Evolutionary conservation across 1,139 yeast genomes (phyloP), one percentile per base, ranked within the genome.

Genomic region (Lodderomyces oxycetoniae): DNA sequence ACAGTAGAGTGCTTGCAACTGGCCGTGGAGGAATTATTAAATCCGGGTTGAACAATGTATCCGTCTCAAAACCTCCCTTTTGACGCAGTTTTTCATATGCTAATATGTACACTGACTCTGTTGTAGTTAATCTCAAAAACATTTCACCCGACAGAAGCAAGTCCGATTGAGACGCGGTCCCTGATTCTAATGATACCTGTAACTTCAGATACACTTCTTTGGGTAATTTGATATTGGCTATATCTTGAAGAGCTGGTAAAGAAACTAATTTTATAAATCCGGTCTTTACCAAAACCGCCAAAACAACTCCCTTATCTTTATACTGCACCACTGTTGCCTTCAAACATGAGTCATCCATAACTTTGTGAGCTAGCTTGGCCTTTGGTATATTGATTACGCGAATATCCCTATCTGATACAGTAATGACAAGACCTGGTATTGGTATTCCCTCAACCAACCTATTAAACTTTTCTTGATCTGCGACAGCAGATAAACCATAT

Each of bases 21-120:
- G 98, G 98, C 31, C 97, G 70, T 16, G 78, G 76, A 1, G 96
- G 95, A 9, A 84, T 75, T 12, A 70, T 57, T 10, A 79, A 61
- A 37, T 72, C 73, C 15, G 73, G 77, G 44, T 80, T 77, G 56
- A 79, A 82, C 22, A 82, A 55, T 4, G 63, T 52, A 48, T 79
- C 87, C 1, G 74, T 67, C 5, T 52, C 35, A 10, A 50, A 52
- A 10, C 48, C 50, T n/a, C 31, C 45, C 26, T 43, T 43, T 9
- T 27, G 27, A 11, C 37, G 34, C 10, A 27, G 17, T 35, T 42
- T 52, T 30, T 37, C 46, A 32, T 39, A 49, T 11, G 36, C 39
- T 31, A 33, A 47, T 34, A 33, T 61, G 36, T 57, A 54, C 15
- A 57, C 45, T 0, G 85, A 78, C 44, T 79, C 81, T 1, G 79